Conservation (phyloP, 371 early-diverging fungal genomes). For the Entomophthora muscae region DNA sequence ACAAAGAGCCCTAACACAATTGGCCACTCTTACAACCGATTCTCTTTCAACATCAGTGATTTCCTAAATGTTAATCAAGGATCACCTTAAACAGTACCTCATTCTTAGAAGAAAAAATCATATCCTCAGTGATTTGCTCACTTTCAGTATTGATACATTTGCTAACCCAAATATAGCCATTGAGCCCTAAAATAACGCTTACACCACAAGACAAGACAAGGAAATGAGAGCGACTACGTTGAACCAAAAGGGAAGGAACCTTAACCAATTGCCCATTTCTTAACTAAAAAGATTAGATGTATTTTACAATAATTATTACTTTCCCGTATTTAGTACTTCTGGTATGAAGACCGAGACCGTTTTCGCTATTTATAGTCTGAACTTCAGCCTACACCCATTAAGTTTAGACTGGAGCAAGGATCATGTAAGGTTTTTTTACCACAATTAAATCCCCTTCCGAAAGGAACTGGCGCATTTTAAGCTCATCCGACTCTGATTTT, state of each 20-base stretch:
- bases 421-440: too few species aligned
- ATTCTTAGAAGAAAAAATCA: conserved; percentile 16
- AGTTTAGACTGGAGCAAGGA: too few species aligned
- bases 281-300: conserved; percentile 23
- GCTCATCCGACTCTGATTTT: conserved; percentile 95
- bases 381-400: conserved; percentile 64
- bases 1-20: conserved; percentile 64
- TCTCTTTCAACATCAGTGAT: conserved; percentile 27
- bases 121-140: conserved; percentile 14
- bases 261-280: conserved; percentile 74
- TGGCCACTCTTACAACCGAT: conserved; percentile 70
- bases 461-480: conserved; percentile 94
- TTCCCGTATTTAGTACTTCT: conserved; percentile 94
- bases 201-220: conserved; percentile 70
- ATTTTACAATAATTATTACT: conserved; percentile 14
- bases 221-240: conserved; percentile 86
- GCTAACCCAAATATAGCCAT: conserved; percentile 93
- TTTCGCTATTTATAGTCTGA: conserved; percentile 78
- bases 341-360: conserved; percentile 84
- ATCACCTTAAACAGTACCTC: conserved; percentile 49
- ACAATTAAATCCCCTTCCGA: conserved; percentile 91
- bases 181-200: conserved; percentile 84
- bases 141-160: conserved; percentile 41
- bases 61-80: conserved; percentile 68
- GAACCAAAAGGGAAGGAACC: conserved; percentile 73